A percentile compares a stretch with the other conserved stretches of the same genome.
Conservation (phyloP, 805 yeast species). For the Spathaspora passalidarum region DNA sequence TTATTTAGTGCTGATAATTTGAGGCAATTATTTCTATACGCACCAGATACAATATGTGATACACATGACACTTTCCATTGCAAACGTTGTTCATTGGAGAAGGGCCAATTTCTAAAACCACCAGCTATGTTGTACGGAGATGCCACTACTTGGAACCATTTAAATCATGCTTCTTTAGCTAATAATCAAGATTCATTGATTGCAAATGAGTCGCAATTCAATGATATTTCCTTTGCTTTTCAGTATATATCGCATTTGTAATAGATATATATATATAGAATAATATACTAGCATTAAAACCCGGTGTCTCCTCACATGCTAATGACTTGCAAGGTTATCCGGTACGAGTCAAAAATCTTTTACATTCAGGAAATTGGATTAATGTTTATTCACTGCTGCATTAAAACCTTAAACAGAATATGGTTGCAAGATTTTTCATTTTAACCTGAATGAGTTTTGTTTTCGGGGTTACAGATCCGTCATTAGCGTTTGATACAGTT, state of each 20-base stretch:
- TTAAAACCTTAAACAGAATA: too few relatives aligned
- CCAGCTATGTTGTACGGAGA: constrained; percentile 95
- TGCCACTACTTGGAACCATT: constrained; percentile 96
- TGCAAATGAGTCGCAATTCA: constrained; percentile 64
- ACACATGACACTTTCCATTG: constrained; percentile 93
- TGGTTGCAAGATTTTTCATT: too few relatives aligned
- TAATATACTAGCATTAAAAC: too few relatives aligned
- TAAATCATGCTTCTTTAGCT: constrained; percentile 57
- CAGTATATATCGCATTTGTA: constrained; percentile 82
- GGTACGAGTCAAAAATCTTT: too few relatives aligned
- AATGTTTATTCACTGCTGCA: too few relatives aligned
- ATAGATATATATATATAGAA: not conserved
- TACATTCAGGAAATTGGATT: too few relatives aligned
- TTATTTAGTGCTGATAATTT: constrained; percentile 81
- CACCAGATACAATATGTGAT: constrained; percentile 69
- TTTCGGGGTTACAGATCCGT: too few relatives aligned
- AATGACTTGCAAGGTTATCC: too few relatives aligned
- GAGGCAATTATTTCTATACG: constrained; percentile 69
- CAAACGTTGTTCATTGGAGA: constrained; percentile 56
- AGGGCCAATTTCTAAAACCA: constrained; percentile 58
- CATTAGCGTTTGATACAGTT: too few relatives aligned
- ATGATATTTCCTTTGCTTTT: constrained; percentile 81
- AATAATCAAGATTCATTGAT: constrained; percentile 75
- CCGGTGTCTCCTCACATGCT: too few relatives aligned
- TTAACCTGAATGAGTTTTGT: too few relatives aligned